Evolutionary conservation across 2,329 filamentous ascomycete species (phyloP), one percentile per base, ranked within the genome.

Genomic region (Calonectria pauciramosa): DNA sequence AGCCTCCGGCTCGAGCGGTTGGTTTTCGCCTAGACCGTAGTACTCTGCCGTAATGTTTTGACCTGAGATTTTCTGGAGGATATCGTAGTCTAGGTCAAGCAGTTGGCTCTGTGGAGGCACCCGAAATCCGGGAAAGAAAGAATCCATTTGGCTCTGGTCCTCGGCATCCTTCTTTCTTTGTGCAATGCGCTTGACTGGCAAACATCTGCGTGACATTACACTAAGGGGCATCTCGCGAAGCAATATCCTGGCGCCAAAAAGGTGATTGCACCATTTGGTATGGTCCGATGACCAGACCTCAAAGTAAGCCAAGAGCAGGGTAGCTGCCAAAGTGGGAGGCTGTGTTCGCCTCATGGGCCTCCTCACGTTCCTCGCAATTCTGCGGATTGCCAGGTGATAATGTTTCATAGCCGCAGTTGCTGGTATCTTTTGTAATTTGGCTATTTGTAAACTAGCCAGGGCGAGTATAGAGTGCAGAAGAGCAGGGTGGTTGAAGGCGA

Each of bases 251-350:
- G 95, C 95, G 16, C 97, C 97, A 63, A 95, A 92, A 47, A 99
- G 88, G 85, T 99, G 97, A 75, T 94, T 96, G 81, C 95, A 97
- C 97, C 97, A 99, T 83, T 98, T 98, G 70, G 94, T 93, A 80
- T 99, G 96, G 78, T 99, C 96, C 28, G 96, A 96, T 44, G 94
- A 94, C 93, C 96, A 97, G 23, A 98, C 95, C 83, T 99, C 97
- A 81, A 98, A 99, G 83, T 96, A 99, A 0, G 93, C 95, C 10
- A 99, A 89, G 10, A 99, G 87, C 44, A 98, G 88, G 0, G 95
- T 96, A 2, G 96, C 96, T 10, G 96, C 96, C n/a, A 99, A 87
- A 0, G 96, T 98, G 1, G 95, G 92, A 11, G 95, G 91, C 71
- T 95, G 92, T 11, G 93, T 92, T 68, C 96, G 92, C 79, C 93